A percentile compares a stretch with the other conserved stretches of the same genome.
Conservation (phyloP, 768 basidiomycete genomes). For the Phlegmacium glaucopus region DNA sequence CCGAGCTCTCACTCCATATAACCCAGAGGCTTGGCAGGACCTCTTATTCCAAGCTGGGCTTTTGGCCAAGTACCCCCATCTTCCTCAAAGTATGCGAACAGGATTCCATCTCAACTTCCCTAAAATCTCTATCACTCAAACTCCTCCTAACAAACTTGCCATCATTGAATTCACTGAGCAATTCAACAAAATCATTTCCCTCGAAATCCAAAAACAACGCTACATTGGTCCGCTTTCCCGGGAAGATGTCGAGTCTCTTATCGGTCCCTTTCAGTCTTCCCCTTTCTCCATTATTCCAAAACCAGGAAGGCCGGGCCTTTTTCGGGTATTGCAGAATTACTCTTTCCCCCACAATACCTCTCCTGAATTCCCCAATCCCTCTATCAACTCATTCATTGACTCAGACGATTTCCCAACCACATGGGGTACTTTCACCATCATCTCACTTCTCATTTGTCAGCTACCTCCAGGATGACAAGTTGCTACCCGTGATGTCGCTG, state of each 20-base stretch:
- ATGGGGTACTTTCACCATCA: too few species aligned
- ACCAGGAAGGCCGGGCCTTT: conserved; percentile 19
- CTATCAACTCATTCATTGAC: conserved; percentile 28
- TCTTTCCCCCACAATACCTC: conserved; percentile 22
- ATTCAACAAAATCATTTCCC: conserved; percentile 13
- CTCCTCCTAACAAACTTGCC: conserved; percentile 27
- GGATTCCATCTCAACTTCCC: conserved; percentile 31
- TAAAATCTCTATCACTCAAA: conserved; percentile 16
- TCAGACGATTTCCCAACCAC: conserved; percentile 35
- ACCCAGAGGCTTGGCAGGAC: not conserved
- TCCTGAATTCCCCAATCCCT: conserved; percentile 1
- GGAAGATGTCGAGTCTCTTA: conserved; percentile 14
- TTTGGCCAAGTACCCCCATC: not conserved
- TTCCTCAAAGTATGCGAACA: conserved; percentile 15
- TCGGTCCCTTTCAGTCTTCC: conserved; percentile 36
- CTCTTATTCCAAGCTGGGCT: not conserved
- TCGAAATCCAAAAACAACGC: conserved; percentile 13
- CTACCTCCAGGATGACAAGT: conserved; percentile 35
- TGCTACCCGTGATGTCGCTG: conserved; percentile 30
- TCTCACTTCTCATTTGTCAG: not conserved
- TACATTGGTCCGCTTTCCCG: conserved; percentile 30
- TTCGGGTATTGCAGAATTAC: conserved; percentile 30
- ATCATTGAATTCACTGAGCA: not conserved
- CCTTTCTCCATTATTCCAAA: conserved; percentile 34
- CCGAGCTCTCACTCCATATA: conserved; percentile 12